These are phyloP conservation scores for Ormosia emarginata DNA, from an alignment of 306 rosid species.

Conservation along the genomic window DNA sequence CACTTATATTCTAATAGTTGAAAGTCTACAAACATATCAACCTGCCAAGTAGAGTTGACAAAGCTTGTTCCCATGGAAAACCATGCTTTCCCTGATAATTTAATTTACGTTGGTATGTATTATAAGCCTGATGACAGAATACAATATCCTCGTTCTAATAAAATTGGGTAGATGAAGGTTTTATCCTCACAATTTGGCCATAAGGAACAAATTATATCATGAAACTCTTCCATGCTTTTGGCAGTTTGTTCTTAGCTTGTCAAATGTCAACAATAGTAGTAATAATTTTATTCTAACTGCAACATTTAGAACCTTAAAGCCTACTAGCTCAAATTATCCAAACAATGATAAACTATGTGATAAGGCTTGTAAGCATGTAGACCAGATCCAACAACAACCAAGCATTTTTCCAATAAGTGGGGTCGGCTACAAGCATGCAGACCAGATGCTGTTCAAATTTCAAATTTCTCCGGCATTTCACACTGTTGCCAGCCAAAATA, in stretches of 20 bases:
- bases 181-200: neutral
- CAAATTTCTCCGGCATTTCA: constrained; percentile 1
- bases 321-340: constrained; percentile 7
- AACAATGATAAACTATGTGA: constrained; percentile 1
- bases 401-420: no score
- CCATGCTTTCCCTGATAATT: neutral
- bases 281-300: neutral
- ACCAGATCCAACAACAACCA: no score
- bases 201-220: neutral
- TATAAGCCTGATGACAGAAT: neutral
- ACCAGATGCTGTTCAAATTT: neutral
- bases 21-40: constrained; percentile 6
- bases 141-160: neutral
- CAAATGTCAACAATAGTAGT: neutral
- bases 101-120: neutral
- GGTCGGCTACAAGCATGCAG: no score
- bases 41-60: neutral
- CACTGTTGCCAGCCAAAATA: neutral
- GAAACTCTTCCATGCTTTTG: neutral
- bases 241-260: neutral
- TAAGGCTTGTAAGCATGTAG: neutral
- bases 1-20: neutral
- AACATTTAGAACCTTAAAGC: neutral
- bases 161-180: neutral
- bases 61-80: neutral